Percentiles rank a stretch among this genome's conserved stretches.
Evolutionary conservation across 441 rosid species (phyloP).

Genomic region (Pelargonium exstipulatum): DNA sequence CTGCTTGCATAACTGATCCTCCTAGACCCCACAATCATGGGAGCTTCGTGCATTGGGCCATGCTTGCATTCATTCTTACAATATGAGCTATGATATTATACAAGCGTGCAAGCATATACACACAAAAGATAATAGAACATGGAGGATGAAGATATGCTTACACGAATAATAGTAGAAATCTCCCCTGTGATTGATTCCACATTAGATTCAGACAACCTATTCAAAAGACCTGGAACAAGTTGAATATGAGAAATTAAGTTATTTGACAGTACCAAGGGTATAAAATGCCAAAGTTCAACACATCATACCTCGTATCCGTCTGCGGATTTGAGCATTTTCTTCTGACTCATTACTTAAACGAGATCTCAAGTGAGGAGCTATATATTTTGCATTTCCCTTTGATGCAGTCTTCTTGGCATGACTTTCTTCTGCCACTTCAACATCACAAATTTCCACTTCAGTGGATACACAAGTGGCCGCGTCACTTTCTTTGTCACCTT

Average conservation of each 20-base stretch:
- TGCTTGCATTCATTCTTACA: neutral
- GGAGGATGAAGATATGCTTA: slow-evolving; percentile 31
- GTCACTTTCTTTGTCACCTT: slow-evolving; percentile 17
- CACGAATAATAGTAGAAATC: slow-evolving; percentile 54
- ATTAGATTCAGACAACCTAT: slow-evolving; percentile 76
- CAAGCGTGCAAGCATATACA: slow-evolving; percentile 1
- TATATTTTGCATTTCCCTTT: slow-evolving; percentile 41
- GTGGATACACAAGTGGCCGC: slow-evolving; percentile 24
- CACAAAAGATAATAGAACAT: neutral
- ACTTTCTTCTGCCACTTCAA: slow-evolving; percentile 26
- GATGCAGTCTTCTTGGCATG: slow-evolving; percentile 21
- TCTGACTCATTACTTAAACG: slow-evolving; percentile 51
- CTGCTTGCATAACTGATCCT: no score
- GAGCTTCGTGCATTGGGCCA: no score
- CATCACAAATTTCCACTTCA: slow-evolving; percentile 20
- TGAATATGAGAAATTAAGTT: slow-evolving; percentile 13
- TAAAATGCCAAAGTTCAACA: slow-evolving; percentile 10
- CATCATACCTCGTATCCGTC: slow-evolving; percentile 60
- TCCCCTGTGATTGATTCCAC: slow-evolving; percentile 78
- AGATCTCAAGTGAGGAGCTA: slow-evolving; percentile 66
- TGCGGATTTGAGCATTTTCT: slow-evolving; percentile 59
- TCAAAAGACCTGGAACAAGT: slow-evolving; percentile 63
- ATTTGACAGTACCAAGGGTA: slow-evolving; percentile 11
- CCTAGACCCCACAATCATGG: no score
- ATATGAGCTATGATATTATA: neutral